phyloP scores from a whole-genome alignment of 2,329 filamentous ascomycete genomes.

The Monilinia laxa region DNA sequence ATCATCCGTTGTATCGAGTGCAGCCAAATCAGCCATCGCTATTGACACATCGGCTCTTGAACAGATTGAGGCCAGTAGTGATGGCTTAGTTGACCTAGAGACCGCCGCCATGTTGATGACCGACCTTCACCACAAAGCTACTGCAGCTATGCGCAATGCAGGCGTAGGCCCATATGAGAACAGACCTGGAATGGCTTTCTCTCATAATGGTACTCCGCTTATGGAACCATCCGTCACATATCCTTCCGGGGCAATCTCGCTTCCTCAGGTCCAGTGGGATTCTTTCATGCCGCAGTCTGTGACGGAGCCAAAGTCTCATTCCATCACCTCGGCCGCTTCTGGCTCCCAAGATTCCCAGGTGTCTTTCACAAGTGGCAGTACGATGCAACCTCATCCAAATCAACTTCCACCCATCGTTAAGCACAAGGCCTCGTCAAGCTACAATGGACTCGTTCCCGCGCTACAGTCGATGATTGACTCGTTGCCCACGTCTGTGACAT shows the following conservation, averaged over 20 bases:
- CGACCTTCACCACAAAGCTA: slow-evolving; percentile 95
- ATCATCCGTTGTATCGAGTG: slow-evolving; percentile 59
- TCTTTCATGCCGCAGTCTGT: slow-evolving; percentile 72
- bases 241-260: slow-evolving; percentile 72
- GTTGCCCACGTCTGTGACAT: slow-evolving; percentile 65
- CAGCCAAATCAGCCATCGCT: slow-evolving; percentile 75
- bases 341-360: slow-evolving; percentile 67
- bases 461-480: slow-evolving; percentile 73
- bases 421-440: slow-evolving; percentile 53
- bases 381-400: slow-evolving; percentile 56
- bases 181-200: slow-evolving; percentile 65
- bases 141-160: slow-evolving; percentile 65
- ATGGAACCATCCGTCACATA: slow-evolving; percentile 79
- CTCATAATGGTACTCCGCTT: slow-evolving; percentile 67
- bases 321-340: slow-evolving; percentile 66
- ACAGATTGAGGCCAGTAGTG: slow-evolving; percentile 87
- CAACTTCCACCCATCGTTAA: slow-evolving; percentile 70
- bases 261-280: slow-evolving; percentile 91
- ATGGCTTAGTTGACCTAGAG: slow-evolving; percentile 92
- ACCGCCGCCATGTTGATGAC: slow-evolving; percentile 98
- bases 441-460: slow-evolving; percentile 60
- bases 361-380: slow-evolving; percentile 59
- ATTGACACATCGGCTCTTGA: slow-evolving; percentile 85
- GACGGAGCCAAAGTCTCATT: slow-evolving; percentile 72
- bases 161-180: slow-evolving; percentile 53